A percentile compares a stretch with the other conserved stretches of the same genome.
Evolutionary conservation across 192 early-diverging fungal species (phyloP).

Genomic region (Kappamyces sp.): DNA sequence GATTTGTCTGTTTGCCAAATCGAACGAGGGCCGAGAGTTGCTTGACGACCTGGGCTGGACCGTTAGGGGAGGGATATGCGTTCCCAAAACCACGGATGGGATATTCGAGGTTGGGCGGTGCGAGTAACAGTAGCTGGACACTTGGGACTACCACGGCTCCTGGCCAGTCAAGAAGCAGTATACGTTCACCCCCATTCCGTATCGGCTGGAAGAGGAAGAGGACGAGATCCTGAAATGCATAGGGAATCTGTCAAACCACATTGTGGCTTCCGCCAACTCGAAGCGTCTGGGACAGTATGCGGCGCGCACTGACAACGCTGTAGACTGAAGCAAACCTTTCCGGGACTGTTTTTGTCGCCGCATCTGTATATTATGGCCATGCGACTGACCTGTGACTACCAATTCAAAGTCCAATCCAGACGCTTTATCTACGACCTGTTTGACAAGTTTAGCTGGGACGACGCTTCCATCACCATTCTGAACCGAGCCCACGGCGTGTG

Average conservation of each 20-base stretch:
- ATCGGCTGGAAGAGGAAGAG: conserved; percentile 38
- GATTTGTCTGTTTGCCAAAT: conserved; percentile 64
- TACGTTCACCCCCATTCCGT: conserved; percentile 38
- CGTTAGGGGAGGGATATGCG: conserved; percentile 52
- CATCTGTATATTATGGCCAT: conserved; percentile 56
- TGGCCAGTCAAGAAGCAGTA: conserved; percentile 37
- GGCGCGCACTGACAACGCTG: neutral
- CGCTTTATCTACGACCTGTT: conserved; percentile 71
- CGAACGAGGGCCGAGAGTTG: conserved; percentile 60
- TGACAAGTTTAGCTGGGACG: conserved; percentile 51
- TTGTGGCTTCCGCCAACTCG: conserved; percentile 71
- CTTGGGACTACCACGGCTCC: conserved; percentile 36
- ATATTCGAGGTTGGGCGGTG: conserved; percentile 52
- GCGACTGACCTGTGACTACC: conserved; percentile 57
- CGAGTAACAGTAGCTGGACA: conserved; percentile 24
- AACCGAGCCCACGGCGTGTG: too few relatives aligned
- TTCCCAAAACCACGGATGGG: conserved; percentile 52
- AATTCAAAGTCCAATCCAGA: conserved; percentile 65
- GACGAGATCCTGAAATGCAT: conserved; percentile 63
- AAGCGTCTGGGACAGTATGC: conserved; percentile 57
- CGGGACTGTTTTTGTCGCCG: conserved; percentile 49
- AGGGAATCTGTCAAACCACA: conserved; percentile 77
- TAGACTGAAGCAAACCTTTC: conserved; percentile 56
- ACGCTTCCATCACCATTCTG: neutral
- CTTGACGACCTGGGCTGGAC: conserved; percentile 73